These are phyloP conservation scores for Uncinocarpus reesii DNA, from an alignment of 2,329 filamentous ascomycete species.

Conservation along the genomic window DNA sequence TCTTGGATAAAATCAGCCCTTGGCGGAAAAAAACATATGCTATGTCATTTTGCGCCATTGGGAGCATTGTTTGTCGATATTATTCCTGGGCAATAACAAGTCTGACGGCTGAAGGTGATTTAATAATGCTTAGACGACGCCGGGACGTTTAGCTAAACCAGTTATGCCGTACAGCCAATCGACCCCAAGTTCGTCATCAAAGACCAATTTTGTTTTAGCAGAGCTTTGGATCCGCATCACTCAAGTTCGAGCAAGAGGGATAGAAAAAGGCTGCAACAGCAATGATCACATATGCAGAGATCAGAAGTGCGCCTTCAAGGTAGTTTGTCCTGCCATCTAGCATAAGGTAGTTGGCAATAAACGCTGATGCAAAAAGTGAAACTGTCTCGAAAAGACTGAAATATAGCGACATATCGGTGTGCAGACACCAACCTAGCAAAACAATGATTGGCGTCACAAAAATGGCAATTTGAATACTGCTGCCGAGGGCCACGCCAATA, in stretches of 20 bases:
- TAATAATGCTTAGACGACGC: too few relatives aligned
- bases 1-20: too few relatives aligned
- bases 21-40: too few relatives aligned
- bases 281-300: conserved; percentile 53
- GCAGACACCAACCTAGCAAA: conserved; percentile 51
- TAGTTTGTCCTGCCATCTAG: conserved; percentile 49
- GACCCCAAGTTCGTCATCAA: too few relatives aligned
- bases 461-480: conserved; percentile 71
- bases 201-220: conserved; percentile 7
- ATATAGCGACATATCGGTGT: conserved; percentile 61
- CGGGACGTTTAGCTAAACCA: too few relatives aligned
- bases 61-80: too few relatives aligned
- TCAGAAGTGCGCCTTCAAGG: conserved; percentile 53
- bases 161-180: too few relatives aligned
- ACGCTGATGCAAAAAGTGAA: conserved; percentile 40
- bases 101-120: too few relatives aligned
- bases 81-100: too few relatives aligned
- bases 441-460: conserved; percentile 54
- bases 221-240: conserved; percentile 19
- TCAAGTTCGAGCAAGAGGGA: conserved; percentile 44
- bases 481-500: conserved; percentile 72
- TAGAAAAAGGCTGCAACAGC: conserved; percentile 56
- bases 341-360: conserved; percentile 53
- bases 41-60: too few relatives aligned
- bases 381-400: conserved; percentile 57